Percentiles rank a stretch among this genome's conserved stretches.
phyloP scores from a whole-genome alignment of 768 basidiomycete species.

The Amanita jacksonii region DNA sequence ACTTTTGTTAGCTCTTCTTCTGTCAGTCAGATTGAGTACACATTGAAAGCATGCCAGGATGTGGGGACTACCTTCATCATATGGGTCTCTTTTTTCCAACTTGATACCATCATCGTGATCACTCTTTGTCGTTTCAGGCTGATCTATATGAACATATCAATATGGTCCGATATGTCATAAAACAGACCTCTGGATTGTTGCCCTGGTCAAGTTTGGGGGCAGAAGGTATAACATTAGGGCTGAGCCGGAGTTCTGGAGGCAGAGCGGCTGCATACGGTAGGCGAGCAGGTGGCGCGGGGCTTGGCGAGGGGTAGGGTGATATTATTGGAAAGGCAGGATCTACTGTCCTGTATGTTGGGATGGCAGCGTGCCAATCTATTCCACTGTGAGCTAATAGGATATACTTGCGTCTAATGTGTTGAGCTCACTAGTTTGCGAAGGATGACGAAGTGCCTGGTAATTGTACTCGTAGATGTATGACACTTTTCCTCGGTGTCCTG shows the following conservation, averaged over 20 bases:
- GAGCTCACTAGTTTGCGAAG: slow-evolving; percentile 8
- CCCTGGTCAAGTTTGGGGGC: not conserved
- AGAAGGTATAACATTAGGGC: not conserved
- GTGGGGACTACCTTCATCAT: slow-evolving; percentile 3
- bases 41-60: no score
- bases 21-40: not conserved
- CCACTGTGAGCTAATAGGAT: not conserved
- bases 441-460: slow-evolving; percentile 9
- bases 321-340: slow-evolving; percentile 4
- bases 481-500: not conserved
- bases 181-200: not conserved
- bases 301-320: slow-evolving; percentile 3
- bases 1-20: not conserved
- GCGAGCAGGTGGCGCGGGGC: slow-evolving; percentile 1
- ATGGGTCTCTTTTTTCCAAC: slow-evolving; percentile 7
- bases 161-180: not conserved
- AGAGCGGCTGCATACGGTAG: slow-evolving; percentile 1
- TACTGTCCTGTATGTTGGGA: slow-evolving; percentile 2
- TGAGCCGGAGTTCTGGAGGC: slow-evolving; percentile 1
- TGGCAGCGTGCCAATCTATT: slow-evolving; percentile 3
- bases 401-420: not conserved
- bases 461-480: slow-evolving; percentile 13
- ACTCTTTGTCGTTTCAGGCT: not conserved
- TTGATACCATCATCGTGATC: not conserved
- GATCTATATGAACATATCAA: not conserved